Percentiles rank a stretch among this genome's conserved stretches.
Conservation (phyloP, 768 basidiomycete genomes). For the Gelatoporia subvermispora region DNA sequence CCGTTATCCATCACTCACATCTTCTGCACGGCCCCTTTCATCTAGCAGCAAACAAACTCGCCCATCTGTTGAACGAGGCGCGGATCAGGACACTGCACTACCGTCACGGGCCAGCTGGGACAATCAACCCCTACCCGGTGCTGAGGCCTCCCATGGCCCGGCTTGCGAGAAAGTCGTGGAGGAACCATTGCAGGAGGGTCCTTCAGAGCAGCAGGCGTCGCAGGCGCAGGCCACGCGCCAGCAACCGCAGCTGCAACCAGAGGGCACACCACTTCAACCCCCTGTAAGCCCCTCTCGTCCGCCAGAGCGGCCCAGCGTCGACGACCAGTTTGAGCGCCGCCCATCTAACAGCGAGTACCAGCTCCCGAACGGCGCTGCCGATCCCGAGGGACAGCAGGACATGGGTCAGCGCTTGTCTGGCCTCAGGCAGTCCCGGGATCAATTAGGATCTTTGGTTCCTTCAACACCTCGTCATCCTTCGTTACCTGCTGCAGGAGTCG, state of each 20-base stretch:
- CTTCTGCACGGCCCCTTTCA: slow-evolving; percentile 9
- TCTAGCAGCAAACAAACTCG: neutral
- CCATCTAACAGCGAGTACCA: slow-evolving; percentile 8
- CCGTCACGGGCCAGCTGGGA: slow-evolving; percentile 10
- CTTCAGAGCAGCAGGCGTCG: neutral
- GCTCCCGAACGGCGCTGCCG: slow-evolving; percentile 1
- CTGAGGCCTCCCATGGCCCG: slow-evolving; percentile 8
- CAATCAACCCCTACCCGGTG: slow-evolving; percentile 3
- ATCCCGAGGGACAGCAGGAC: slow-evolving; percentile 10
- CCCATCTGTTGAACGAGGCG: neutral
- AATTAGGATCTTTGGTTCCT: slow-evolving; percentile 28
- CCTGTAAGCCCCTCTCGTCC: slow-evolving; percentile 5
- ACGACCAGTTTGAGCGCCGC: slow-evolving; percentile 4
- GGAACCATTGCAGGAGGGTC: slow-evolving; percentile 14
- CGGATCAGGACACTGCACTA: neutral
- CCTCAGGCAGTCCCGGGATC: slow-evolving; percentile 13
- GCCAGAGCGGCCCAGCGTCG: slow-evolving; percentile 7
- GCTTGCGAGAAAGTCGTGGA: slow-evolving; percentile 19
- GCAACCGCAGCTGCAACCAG: slow-evolving; percentile 12
- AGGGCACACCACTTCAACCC: slow-evolving; percentile 12
- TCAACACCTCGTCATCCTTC: slow-evolving; percentile 44
- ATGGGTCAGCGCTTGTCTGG: slow-evolving; percentile 23
- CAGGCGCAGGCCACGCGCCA: slow-evolving; percentile 2
- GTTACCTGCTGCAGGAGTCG: slow-evolving; percentile 33
- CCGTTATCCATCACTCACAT: slow-evolving; percentile 42